Percentiles rank a stretch among this genome's conserved stretches.
These are phyloP conservation scores for Cyclostephanos tholiformis DNA, from an alignment of 108 stramenopile species.

Conservation along the genomic window DNA sequence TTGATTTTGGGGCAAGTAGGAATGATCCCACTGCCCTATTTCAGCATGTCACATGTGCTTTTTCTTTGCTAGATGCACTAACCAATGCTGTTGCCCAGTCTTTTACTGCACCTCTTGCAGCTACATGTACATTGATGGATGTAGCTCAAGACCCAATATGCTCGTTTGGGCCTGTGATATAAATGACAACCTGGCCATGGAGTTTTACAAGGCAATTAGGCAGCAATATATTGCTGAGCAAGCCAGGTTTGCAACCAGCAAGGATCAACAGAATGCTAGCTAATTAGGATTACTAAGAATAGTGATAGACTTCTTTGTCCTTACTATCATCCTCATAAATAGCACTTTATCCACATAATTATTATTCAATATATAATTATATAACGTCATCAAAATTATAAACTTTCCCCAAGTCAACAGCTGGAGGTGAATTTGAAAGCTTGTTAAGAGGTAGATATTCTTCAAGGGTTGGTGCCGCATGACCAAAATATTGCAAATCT, in stretches of 20 bases:
- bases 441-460: not conserved
- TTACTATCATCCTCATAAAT: too few relatives aligned
- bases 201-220: too few relatives aligned
- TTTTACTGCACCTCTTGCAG: not conserved
- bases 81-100: not conserved
- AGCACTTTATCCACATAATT: too few relatives aligned
- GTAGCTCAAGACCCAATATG: not conserved
- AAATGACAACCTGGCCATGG: too few relatives aligned
- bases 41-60: not conserved
- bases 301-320: too few relatives aligned
- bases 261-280: too few relatives aligned
- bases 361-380: too few relatives aligned
- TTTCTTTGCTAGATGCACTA: not conserved
- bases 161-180: too few relatives aligned
- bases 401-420: constrained; percentile 2
- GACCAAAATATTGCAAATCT: not conserved
- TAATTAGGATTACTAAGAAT: too few relatives aligned
- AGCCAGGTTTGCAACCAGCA: too few relatives aligned
- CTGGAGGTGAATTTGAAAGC: not conserved
- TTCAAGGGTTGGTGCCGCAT: not conserved
- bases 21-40: not conserved
- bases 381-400: not conserved
- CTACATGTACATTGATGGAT: not conserved
- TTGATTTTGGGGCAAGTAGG: too few relatives aligned
- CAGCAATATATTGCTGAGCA: too few relatives aligned